A percentile compares a stretch with the other conserved stretches of the same genome.
Conservation (phyloP, 257 asterid genomes). For the Mitragyna speciosa region DNA sequence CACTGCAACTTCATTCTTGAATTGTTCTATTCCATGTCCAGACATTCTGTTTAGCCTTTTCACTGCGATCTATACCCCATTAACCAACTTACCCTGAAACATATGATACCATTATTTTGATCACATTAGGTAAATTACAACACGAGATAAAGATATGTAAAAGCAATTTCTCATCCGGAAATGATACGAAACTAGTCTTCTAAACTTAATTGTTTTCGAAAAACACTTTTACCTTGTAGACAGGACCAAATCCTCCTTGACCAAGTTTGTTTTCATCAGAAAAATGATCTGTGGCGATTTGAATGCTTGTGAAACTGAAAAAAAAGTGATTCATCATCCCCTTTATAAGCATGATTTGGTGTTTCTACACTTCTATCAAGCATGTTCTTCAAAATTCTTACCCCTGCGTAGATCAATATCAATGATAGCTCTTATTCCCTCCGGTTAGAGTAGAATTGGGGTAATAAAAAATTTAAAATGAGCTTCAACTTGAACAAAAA, state of each 20-base stretch:
- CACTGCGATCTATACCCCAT: constrained; percentile 1
- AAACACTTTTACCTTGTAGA: neutral
- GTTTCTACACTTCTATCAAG: neutral
- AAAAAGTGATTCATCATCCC: neutral
- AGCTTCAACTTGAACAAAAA: no score
- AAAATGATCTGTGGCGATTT: neutral
- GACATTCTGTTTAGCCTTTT: neutral
- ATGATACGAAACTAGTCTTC: neutral
- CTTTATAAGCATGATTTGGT: neutral
- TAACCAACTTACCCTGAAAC: neutral
- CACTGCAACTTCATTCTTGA: neutral
- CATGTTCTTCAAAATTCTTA: neutral
- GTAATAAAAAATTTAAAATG: no score
- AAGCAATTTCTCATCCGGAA: no score
- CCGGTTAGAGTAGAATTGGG: no score
- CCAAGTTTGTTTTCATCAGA: constrained; percentile 3
- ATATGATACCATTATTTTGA: neutral
- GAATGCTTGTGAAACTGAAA: neutral
- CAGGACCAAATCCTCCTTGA: constrained; percentile 9
- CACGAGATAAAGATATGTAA: no score
- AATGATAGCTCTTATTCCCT: no score
- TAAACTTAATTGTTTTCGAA: no score
- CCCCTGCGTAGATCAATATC: neutral
- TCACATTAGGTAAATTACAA: no score
- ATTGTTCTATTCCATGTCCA: neutral